Evolutionary conservation across 768 basidiomycete species (phyloP).

Genomic region (Pleurotus platypus): DNA sequence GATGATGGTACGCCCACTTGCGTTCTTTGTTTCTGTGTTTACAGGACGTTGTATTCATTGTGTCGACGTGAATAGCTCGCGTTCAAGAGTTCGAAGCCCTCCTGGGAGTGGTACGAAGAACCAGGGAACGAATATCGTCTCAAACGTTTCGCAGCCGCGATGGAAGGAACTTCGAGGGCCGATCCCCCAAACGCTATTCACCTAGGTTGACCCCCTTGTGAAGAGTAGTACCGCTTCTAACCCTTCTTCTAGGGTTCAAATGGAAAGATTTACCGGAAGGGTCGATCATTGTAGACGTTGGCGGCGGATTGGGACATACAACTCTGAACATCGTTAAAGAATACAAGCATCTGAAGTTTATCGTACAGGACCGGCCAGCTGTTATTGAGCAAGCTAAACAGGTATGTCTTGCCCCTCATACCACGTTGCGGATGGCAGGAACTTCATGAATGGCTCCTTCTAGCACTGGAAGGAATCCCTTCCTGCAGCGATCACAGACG

Average conservation of each 20-base stretch:
- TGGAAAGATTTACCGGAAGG: constrained; percentile 14
- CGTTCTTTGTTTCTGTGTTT: neutral
- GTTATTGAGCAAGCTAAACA: constrained; percentile 21
- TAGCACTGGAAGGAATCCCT: constrained; percentile 23
- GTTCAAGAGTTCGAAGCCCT: constrained; percentile 15
- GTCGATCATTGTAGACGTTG: constrained; percentile 28
- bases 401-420: constrained; percentile 10
- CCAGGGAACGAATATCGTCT: constrained; percentile 24
- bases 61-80: constrained; percentile 20
- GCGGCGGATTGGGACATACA: constrained; percentile 29
- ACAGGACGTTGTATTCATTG: constrained; percentile 9
- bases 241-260: constrained; percentile 14
- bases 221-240: neutral
- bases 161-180: constrained; percentile 15
- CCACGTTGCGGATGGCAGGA: no score
- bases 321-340: constrained; percentile 24
- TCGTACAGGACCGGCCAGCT: constrained; percentile 31
- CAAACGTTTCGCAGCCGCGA: constrained; percentile 25
- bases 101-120: constrained; percentile 29
- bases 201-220: constrained; percentile 10
- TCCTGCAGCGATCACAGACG: constrained; percentile 20
- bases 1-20: neutral
- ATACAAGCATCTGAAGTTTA: constrained; percentile 19
- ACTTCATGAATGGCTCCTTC: neutral
- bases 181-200: constrained; percentile 18